phyloP scores from a whole-genome alignment of 2,329 filamentous ascomycete genomes.

The Aphanocladium album region DNA sequence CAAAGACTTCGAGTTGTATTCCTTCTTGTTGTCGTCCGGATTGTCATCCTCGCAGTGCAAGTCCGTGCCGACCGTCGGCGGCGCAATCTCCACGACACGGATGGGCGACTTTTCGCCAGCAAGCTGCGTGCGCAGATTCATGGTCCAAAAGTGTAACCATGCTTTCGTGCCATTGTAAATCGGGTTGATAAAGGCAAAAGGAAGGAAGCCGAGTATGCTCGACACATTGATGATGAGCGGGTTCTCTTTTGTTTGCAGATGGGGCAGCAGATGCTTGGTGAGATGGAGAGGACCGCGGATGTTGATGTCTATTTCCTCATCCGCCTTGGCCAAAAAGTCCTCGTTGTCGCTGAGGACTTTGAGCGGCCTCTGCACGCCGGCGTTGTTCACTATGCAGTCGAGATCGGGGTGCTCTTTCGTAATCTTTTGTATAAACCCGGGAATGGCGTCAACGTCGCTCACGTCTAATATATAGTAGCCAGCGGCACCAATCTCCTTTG shows the following conservation, averaged over 20 bases:
- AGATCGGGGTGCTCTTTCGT: conserved; percentile 42
- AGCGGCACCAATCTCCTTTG: conserved; percentile 38
- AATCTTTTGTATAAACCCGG: conserved; percentile 40
- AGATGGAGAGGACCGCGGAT: conserved; percentile 55
- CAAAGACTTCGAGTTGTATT: conserved; percentile 39
- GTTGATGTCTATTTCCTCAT: conserved; percentile 55
- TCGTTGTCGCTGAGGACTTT: conserved; percentile 33
- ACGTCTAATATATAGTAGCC: conserved; percentile 51
- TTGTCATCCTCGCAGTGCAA: conserved; percentile 51
- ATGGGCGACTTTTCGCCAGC: conserved; percentile 33
- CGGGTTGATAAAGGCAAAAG: conserved; percentile 49
- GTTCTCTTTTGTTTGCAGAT: conserved; percentile 38
- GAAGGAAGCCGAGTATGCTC: conserved; percentile 48
- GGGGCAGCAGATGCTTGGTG: conserved; percentile 40
- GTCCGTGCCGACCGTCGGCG: conserved; percentile 49
- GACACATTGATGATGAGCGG: conserved; percentile 50
- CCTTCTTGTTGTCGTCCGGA: conserved; percentile 55
- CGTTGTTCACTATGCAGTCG: conserved; percentile 57
- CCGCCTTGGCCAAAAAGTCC: conserved; percentile 45
- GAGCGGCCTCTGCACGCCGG: conserved; percentile 52
- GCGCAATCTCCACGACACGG: conserved; percentile 50
- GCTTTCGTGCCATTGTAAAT: conserved; percentile 57
- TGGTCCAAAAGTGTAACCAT: conserved; percentile 52
- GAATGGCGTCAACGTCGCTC: conserved; percentile 37
- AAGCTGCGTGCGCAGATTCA: conserved; percentile 50